Evolutionary conservation across 2,329 filamentous ascomycete genomes (phyloP), one percentile per base, ranked within the genome.

Genomic region (Apiospora kogelbergensis): DNA sequence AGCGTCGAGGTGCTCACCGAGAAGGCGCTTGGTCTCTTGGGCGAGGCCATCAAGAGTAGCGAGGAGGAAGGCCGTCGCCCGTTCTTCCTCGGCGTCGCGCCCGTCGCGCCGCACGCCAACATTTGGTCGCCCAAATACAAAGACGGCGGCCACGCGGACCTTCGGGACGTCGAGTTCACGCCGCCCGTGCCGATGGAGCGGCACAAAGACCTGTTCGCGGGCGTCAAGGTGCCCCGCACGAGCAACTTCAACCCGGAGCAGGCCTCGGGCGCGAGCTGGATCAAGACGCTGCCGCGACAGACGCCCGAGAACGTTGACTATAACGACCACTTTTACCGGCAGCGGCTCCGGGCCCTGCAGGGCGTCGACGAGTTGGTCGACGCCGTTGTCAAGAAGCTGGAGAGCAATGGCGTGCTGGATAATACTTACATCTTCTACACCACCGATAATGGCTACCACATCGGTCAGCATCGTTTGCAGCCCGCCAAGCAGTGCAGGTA

Each of bases 21-120:
- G 3, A 89, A 90, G 71, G 86, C 90, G 0, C 81, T 86, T 9
- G 88, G 84, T 0, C 88, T 93, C 48, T 78, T 94, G 0, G 84
- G 89, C 3, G 86, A 91, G 65, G 91, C 88, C 37, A 42, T 65
- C 37, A 22, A 17, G 24, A 24, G 3, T 17, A 15, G 5, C 30
- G 6, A 41, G 3, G 37, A 80, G 82, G 37, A 80, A 82, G 0
- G 41, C 6, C 78, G 82, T 0, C 81, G 84, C 17, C 91, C 91
- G 0, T 93, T 93, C 78, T 93, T 93, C 75, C 76, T 94, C 5
- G 85, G 84, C 0, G 82, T 92, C 9, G 88, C 91, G 0, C 91
- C 91, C 0, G 84, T 90, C 6, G 90, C 88, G 0, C 91, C 91
- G 0, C 91, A 94, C 73, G 84, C 85, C 26, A 88, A 90, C 70